Evolutionary conservation across 805 yeast genomes (phyloP).

Genomic region (Barnettozyma botsteinii): DNA sequence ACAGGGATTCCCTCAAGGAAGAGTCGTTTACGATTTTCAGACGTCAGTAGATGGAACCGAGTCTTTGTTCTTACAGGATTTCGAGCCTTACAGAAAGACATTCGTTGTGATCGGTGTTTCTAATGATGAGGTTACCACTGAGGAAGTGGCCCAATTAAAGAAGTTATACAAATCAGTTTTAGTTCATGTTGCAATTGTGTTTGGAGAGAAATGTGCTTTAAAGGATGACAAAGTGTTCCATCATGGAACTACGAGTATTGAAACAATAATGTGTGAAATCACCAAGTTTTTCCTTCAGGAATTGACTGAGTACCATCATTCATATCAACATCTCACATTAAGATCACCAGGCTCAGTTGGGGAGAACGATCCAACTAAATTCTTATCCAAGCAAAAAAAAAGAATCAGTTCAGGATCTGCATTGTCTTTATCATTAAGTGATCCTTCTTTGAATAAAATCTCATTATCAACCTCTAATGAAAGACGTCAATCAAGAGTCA

Average conservation of each 20-base stretch:
- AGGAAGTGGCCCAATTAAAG: slow-evolving; percentile 36
- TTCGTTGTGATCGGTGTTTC: slow-evolving; percentile 52
- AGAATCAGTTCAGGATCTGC: slow-evolving; percentile 28
- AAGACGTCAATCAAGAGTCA: slow-evolving; percentile 39
- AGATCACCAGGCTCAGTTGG: slow-evolving; percentile 72
- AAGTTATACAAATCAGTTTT: slow-evolving; percentile 46
- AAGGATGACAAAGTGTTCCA: slow-evolving; percentile 7
- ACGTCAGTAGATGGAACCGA: slow-evolving; percentile 45
- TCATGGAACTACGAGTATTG: slow-evolving; percentile 30
- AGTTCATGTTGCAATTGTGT: slow-evolving; percentile 48
- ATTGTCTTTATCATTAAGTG: slow-evolving; percentile 19
- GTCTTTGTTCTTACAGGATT: slow-evolving; percentile 68
- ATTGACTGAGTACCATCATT: slow-evolving; percentile 62
- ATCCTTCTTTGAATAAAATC: slow-evolving; percentile 31
- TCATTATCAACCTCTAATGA: slow-evolving; percentile 30
- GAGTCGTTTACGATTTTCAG: slow-evolving; percentile 53
- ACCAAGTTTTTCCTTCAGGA: slow-evolving; percentile 56
- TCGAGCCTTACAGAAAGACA: slow-evolving; percentile 83
- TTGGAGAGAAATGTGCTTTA: slow-evolving; percentile 25
- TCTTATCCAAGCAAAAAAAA: slow-evolving; percentile 36
- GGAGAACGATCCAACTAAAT: slow-evolving; percentile 39
- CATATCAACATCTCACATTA: slow-evolving; percentile 73
- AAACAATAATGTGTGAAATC: slow-evolving; percentile 69
- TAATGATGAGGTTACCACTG: slow-evolving; percentile 19
- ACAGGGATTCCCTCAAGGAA: slow-evolving; percentile 76